phyloP scores from a whole-genome alignment of 176 grass and related monocot species.

The Lolium rigidum region DNA sequence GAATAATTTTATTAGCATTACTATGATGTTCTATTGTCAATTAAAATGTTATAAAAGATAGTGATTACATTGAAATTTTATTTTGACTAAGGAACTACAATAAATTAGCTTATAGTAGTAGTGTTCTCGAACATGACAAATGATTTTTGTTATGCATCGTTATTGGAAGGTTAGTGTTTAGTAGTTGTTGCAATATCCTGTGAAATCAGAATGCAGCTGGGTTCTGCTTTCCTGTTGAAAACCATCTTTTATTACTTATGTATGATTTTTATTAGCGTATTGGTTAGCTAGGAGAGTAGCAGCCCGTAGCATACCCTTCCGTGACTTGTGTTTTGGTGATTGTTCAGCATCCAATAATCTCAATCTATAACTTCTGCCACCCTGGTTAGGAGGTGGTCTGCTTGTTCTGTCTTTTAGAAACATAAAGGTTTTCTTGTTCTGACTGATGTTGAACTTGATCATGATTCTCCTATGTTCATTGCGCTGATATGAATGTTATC shows the following conservation, averaged over 20 bases:
- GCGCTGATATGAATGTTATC: conserved; percentile 7
- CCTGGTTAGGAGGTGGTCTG: neutral
- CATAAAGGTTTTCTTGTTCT: neutral
- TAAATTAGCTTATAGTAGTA: conserved; percentile 20
- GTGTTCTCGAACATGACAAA: neutral
- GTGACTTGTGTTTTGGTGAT: neutral
- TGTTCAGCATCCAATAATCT: neutral
- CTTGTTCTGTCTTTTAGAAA: conserved; percentile 15
- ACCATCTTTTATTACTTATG: neutral
- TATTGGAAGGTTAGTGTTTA: conserved; percentile 18
- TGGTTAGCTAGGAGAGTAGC: conserved; percentile 34
- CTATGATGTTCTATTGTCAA: neutral
- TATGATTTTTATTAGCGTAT: neutral
- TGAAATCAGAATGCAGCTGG: neutral
- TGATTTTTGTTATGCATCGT: neutral
- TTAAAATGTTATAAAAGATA: neutral
- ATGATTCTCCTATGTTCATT: conserved; percentile 14
- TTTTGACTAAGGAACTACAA: neutral
- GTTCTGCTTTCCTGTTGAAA: neutral
- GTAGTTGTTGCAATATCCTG: conserved; percentile 13
- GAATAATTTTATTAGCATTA: neutral
- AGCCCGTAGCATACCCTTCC: neutral
- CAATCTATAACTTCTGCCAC: conserved; percentile 5
- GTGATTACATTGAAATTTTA: neutral
- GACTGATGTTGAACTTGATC: conserved; percentile 10